phyloP scores from a whole-genome alignment of 208 protist genomes.

The Leishmania martiniquensis region DNA sequence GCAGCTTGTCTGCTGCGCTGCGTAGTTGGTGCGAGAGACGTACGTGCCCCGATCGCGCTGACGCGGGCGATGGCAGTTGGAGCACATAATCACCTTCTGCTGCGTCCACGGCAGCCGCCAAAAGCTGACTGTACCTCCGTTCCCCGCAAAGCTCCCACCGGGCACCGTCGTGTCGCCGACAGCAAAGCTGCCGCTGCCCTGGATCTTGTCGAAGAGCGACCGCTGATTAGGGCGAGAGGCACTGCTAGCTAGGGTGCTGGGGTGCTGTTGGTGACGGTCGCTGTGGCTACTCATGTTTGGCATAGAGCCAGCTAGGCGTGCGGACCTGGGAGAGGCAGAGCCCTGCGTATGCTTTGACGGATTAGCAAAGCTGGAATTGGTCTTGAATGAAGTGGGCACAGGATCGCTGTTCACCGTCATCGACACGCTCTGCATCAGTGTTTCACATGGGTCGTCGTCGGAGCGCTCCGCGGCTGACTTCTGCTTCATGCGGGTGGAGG shows the following conservation, averaged over 20 bases:
- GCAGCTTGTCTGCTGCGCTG: constrained; percentile 4
- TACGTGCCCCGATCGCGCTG: constrained; percentile 21
- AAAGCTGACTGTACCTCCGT: constrained; percentile 27
- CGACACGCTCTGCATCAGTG: constrained; percentile 19
- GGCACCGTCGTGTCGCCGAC: background rate
- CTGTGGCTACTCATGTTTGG: constrained; percentile 9
- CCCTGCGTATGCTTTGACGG: background rate
- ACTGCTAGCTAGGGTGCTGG: constrained; percentile 17
- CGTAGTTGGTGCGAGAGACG: constrained; percentile 26
- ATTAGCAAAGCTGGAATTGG: constrained; percentile 22
- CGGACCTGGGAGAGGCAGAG: constrained; percentile 7
- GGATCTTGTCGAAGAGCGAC: constrained; percentile 23
- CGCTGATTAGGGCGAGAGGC: constrained; percentile 14
- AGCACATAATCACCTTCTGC: constrained; percentile 51
- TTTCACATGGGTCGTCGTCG: constrained; percentile 8
- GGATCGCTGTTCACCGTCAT: constrained; percentile 42
- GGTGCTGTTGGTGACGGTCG: constrained; percentile 20
- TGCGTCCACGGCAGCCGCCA: constrained; percentile 56
- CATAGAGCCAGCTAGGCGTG: constrained; percentile 7
- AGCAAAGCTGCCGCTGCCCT: constrained; percentile 20
- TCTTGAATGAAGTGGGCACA: constrained; percentile 47
- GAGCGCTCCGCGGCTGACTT: constrained; percentile 15
- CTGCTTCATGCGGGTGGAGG: constrained; percentile 12
- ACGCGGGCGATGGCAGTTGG: constrained; percentile 47
- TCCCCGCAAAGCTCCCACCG: constrained; percentile 6